Percentiles rank a stretch among this genome's conserved stretches.
Conservation (phyloP, 345 rosid genomes). For the Dipteronia sinensis region DNA sequence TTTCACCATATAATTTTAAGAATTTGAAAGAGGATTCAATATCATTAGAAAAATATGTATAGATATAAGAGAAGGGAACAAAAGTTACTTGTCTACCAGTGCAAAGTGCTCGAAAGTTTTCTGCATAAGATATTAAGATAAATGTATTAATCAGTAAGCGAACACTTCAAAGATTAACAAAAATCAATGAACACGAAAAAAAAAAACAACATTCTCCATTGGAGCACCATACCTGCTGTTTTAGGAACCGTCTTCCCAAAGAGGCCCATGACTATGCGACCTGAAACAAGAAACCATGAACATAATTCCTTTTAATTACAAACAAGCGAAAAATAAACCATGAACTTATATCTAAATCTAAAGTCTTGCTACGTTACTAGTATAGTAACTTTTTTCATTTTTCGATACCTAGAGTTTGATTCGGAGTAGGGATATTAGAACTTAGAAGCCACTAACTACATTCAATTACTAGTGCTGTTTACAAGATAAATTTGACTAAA, state of each 20-base stretch:
- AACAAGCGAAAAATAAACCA: background rate
- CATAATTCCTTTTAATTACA: background rate
- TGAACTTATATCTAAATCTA: background rate
- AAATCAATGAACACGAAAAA: slow-evolving; percentile 2
- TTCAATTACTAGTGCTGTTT: background rate
- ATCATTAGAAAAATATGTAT: background rate
- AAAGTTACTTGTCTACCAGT: slow-evolving; percentile 81
- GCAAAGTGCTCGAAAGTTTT: slow-evolving; percentile 96
- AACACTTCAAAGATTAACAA: background rate
- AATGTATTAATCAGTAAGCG: slow-evolving; percentile 18
- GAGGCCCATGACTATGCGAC: slow-evolving; percentile 81
- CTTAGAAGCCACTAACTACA: background rate
- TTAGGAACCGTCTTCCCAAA: slow-evolving; percentile 91
- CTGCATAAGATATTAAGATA: slow-evolving; percentile 49
- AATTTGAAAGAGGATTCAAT: background rate
- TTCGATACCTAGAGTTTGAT: background rate
- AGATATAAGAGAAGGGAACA: slow-evolving; percentile 27
- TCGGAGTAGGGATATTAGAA: background rate
- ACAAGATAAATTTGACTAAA: background rate
- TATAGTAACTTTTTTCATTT: too few relatives aligned
- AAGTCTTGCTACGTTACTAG: background rate
- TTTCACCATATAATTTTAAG: background rate
- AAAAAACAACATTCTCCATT: background rate
- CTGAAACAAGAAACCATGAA: slow-evolving; percentile 38
- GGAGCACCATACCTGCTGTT: slow-evolving; percentile 60